Percentiles rank a stretch among this genome's conserved stretches.
These are phyloP conservation scores for Trypanosoma vivax DNA, from an alignment of 208 protist genomes.

Conservation along the genomic window DNA sequence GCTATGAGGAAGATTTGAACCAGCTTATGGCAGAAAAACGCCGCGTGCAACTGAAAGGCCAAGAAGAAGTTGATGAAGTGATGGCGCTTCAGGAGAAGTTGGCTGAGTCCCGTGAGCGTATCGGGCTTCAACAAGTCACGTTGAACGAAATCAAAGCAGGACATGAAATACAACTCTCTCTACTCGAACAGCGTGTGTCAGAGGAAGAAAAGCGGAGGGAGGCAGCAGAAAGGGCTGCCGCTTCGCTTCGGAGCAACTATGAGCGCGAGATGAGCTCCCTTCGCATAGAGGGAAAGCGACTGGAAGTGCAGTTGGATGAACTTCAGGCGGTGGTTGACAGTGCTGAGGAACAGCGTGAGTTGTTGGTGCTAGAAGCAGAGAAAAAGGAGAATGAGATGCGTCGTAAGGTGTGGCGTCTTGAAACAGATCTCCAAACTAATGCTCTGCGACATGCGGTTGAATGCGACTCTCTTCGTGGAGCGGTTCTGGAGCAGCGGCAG, in stretches of 20 bases:
- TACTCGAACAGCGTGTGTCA: not conserved
- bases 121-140: constrained; percentile 8
- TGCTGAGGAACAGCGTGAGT: not conserved
- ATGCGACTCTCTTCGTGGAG: not conserved
- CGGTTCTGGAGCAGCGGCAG: not conserved
- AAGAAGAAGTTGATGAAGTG: not conserved
- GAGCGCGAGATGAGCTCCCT: constrained; percentile 10
- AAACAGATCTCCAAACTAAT: constrained; percentile 1
- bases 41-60: not conserved
- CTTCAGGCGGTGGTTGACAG: not conserved
- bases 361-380: not conserved
- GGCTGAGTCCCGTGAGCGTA: not conserved
- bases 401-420: not conserved
- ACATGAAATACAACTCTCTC: not conserved
- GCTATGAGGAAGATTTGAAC: constrained; percentile 22
- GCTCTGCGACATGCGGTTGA: constrained; percentile 1
- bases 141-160: constrained; percentile 6
- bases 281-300: constrained; percentile 2
- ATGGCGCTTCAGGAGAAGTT: not conserved
- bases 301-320: not conserved
- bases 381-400: not conserved
- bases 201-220: constrained; percentile 2
- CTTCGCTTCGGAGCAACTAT: not conserved
- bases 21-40: not conserved
- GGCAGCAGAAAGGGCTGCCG: constrained; percentile 2